Conservation (phyloP, 2,329 filamentous ascomycete genomes). For the Lasiodiplodia sp. region DNA sequence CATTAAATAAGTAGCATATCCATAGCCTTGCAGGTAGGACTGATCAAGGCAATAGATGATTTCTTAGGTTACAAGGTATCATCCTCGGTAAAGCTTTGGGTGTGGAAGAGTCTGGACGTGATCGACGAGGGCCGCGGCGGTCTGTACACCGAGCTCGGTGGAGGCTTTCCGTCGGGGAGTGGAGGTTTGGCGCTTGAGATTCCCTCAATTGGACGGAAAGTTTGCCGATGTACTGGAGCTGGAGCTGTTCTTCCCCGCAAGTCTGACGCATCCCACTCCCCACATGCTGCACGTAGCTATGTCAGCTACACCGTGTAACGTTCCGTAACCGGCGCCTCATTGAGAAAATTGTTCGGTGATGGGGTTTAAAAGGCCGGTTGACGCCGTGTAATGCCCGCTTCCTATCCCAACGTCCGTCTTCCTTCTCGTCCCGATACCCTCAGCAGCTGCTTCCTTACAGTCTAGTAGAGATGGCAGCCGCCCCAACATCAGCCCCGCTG, state of each 20-base stretch:
- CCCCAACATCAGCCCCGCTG: constrained; percentile 9
- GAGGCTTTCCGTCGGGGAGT: neutral
- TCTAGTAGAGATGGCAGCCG: constrained; percentile 16
- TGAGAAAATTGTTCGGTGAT: neutral
- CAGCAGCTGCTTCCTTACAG: neutral
- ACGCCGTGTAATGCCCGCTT: neutral
- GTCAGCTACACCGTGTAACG: constrained; percentile 14
- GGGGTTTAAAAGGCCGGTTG: neutral
- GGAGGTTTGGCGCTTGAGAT: neutral
- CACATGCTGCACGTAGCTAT: constrained; percentile 5
- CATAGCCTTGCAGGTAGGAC: constrained; percentile 25
- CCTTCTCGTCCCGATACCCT: neutral
- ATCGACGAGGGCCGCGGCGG: neutral
- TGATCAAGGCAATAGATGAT: constrained; percentile 26
- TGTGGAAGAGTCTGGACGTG: neutral
- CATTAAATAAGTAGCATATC: constrained; percentile 20
- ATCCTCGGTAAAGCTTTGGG: neutral
- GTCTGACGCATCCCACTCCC: constrained; percentile 9
- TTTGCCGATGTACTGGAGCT: constrained; percentile 10
- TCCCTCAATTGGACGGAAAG: constrained; percentile 9
- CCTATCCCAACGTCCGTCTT: neutral
- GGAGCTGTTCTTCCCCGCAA: constrained; percentile 7
- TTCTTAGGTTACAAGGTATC: neutral
- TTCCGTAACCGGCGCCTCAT: neutral
- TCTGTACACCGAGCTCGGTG: constrained; percentile 13